These are phyloP conservation scores for Parascedosporium putredinis DNA, from an alignment of 2,329 filamentous ascomycete species.

Conservation along the genomic window DNA sequence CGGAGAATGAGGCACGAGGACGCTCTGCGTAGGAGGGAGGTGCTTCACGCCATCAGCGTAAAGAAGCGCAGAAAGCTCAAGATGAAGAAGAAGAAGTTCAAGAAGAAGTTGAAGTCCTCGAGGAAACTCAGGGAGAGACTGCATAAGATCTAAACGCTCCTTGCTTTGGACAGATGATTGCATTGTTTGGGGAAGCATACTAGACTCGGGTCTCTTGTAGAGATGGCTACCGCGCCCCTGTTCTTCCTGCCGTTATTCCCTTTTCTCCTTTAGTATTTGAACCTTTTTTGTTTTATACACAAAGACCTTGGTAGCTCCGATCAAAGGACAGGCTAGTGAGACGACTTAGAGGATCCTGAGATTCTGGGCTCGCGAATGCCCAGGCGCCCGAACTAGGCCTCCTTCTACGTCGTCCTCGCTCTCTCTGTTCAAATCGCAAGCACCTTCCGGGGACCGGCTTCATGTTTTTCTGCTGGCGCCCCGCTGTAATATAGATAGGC, in stretches of 20 bases:
- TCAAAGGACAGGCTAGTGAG: background rate
- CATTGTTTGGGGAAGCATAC: constrained; percentile 17
- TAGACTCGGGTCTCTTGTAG: constrained; percentile 7
- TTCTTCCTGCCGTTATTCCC: background rate
- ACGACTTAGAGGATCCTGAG: background rate
- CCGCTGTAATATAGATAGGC: constrained; percentile 8
- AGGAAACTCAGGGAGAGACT: constrained; percentile 80
- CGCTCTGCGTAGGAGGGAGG: constrained; percentile 33
- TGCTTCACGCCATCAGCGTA: constrained; percentile 79
- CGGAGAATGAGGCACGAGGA: constrained; percentile 51
- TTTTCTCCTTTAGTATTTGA: background rate
- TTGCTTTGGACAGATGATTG: constrained; percentile 7
- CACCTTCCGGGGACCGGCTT: background rate
- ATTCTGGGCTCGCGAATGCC: no score
- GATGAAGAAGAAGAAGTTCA: constrained; percentile 99
- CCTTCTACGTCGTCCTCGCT: background rate
- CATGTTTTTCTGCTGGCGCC: background rate
- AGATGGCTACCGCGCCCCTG: background rate
- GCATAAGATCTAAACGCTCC: constrained; percentile 45
- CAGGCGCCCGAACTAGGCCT: background rate
- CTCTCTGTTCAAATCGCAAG: background rate
- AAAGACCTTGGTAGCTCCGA: background rate
- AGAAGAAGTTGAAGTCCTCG: constrained; percentile 95
- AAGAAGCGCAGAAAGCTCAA: constrained; percentile 86
- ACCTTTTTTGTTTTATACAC: background rate